Evolutionary conservation across 805 yeast species (phyloP).

Genomic region (Priceomyces carsonii): DNA sequence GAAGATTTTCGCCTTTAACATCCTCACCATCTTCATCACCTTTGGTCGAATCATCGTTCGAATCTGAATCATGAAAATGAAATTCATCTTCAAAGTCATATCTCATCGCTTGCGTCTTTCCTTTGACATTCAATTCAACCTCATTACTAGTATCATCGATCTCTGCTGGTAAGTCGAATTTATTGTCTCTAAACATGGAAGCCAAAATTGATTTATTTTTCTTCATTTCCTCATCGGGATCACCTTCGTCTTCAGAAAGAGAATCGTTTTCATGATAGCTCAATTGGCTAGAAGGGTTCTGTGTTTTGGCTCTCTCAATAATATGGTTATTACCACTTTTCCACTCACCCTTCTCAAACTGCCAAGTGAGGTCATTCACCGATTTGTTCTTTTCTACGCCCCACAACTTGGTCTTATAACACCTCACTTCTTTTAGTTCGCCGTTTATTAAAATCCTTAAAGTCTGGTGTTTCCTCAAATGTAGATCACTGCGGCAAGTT

Average conservation of each 20-base stretch:
- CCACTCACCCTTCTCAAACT: constrained; percentile 71
- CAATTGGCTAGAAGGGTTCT: constrained; percentile 5
- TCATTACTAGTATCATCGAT: constrained; percentile 35
- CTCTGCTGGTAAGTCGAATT: constrained; percentile 38
- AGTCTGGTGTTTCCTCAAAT: constrained; percentile 52
- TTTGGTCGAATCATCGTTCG: constrained; percentile 15
- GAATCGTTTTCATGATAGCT: constrained; percentile 22
- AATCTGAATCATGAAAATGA: constrained; percentile 15
- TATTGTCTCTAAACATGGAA: constrained; percentile 28
- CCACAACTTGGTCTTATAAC: constrained; percentile 84
- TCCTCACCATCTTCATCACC: constrained; percentile 26
- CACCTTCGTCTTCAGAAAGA: constrained; percentile 21
- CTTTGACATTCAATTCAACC: constrained; percentile 36
- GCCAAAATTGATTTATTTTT: constrained; percentile 36
- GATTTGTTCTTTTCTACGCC: constrained; percentile 75
- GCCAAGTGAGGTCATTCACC: constrained; percentile 60
- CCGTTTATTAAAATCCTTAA: constrained; percentile 65
- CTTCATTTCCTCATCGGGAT: constrained; percentile 19
- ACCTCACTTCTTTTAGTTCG: constrained; percentile 52
- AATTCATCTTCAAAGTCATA: constrained; percentile 39
- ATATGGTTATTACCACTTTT: constrained; percentile 77
- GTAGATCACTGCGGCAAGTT: constrained; percentile 47
- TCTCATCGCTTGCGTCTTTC: constrained; percentile 30
- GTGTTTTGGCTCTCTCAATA: constrained; percentile 51
- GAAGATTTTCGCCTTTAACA: constrained; percentile 14